Percentiles rank a stretch among this genome's conserved stretches.
These are phyloP conservation scores for Coleophoma eucalyptorum DNA, from an alignment of 2,329 filamentous ascomycete species.

Conservation along the genomic window DNA sequence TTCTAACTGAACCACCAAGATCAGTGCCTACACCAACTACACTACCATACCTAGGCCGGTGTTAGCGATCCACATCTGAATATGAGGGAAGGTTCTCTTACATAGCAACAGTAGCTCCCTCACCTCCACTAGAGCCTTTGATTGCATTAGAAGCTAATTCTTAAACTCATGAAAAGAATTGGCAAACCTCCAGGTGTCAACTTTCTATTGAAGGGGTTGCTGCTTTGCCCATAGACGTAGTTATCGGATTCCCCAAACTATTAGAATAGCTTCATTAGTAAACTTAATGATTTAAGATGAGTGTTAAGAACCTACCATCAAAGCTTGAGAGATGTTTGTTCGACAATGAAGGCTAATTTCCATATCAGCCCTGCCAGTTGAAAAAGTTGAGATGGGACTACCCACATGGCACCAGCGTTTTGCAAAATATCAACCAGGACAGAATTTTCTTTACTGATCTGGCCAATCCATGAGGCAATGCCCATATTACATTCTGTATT, in stretches of 20 bases:
- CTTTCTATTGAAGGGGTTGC: neutral
- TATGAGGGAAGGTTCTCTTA: neutral
- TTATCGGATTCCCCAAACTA: neutral
- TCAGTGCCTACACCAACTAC: neutral
- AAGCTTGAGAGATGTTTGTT: slow-evolving; percentile 59
- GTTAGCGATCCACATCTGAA: neutral
- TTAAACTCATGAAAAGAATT: neutral
- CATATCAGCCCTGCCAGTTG: neutral
- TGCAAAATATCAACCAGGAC: slow-evolving; percentile 13
- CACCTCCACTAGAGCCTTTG: neutral
- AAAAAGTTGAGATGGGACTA: neutral
- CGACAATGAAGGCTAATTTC: slow-evolving; percentile 49
- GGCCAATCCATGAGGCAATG: neutral
- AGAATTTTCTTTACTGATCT: neutral
- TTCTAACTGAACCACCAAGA: neutral
- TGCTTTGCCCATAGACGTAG: neutral
- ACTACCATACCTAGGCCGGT: neutral
- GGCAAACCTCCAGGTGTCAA: neutral
- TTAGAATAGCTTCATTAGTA: neutral
- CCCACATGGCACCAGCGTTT: slow-evolving; percentile 37
- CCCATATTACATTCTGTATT: neutral
- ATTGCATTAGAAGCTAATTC: neutral
- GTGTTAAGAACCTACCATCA: slow-evolving; percentile 32
- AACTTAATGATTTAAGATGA: neutral
- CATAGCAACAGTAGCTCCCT: neutral